Base-by-base conservation (phyloP, 1,139 yeast species). In the Blastobotrys niveus region DNA sequence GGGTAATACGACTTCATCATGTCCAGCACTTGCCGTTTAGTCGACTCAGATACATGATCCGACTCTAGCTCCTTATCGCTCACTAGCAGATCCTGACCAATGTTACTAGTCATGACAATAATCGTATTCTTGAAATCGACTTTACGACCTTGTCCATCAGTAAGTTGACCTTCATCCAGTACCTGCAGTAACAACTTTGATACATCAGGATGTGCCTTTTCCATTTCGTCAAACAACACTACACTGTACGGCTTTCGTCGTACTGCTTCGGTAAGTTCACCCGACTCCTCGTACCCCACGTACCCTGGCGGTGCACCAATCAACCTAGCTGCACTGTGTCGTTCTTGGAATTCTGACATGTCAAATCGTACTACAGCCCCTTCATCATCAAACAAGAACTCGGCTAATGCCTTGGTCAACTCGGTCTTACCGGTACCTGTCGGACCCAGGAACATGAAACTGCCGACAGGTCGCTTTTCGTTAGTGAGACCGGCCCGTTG, bases 401-500 rank as follows among this genome's bases (percentile, higher is more conserved):
- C 88, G 1, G 97, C 96, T 48, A 91, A 74, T 0, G 93, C 80
- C 63, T 91, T 91, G 6, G 97, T 88, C 45, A 91, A 73, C 62
- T 89, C 96, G 0, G 98, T 91, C 65, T 91, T 91, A 67, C 98
- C 98, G 0, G 96, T 89, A 67, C 98, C 98, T 0, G 97, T 89
- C 34, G 97, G 97, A 17, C 98, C 98, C 53, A 91, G 71, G 64
- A 91, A 91, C 82, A 91, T 82, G 63, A 91, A 91, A 46, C 95
- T 84, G 1, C 96, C 97, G 58, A 89, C 89, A 2, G 98, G 98
- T 49, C 96, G 76, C 64, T 84, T 84, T 51, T 87, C 95, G 62
- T 86, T 83, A 3, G 97, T 89, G 47, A 91, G 75, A 0, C 98
- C 98, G 1, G 98, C 98, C 57, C 98, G 76, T 63, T 91, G 97